These are phyloP conservation scores for Cladorrhinum samala DNA, from an alignment of 495 filamentous ascomycete genomes.

Conservation along the genomic window DNA sequence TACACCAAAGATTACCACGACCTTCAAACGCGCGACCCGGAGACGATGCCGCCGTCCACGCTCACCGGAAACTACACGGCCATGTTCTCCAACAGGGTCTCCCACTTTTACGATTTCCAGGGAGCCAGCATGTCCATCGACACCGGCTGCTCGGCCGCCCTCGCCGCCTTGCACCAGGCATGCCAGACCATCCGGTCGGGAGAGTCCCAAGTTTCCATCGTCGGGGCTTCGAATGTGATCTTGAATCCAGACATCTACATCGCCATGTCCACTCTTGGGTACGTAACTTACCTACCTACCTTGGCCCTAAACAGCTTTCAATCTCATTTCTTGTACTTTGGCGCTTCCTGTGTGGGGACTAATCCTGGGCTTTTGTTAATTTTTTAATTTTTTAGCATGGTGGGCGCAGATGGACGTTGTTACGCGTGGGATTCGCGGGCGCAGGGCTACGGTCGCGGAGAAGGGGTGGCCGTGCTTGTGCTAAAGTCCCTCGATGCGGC, in stretches of 20 bases:
- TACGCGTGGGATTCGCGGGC: slow-evolving; percentile 52
- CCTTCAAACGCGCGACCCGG: too few species aligned
- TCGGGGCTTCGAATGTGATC: slow-evolving; percentile 27
- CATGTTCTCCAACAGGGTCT: slow-evolving; percentile 48
- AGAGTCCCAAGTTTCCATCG: slow-evolving; percentile 30
- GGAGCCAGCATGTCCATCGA: slow-evolving; percentile 46
- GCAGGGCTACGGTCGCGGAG: slow-evolving; percentile 58
- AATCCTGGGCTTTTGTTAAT: too few species aligned
- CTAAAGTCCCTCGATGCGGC: slow-evolving; percentile 50
- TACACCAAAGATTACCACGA: too few species aligned
- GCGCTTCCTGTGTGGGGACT: too few species aligned
- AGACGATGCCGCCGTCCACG: too few species aligned
- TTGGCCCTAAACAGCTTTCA: too few species aligned
- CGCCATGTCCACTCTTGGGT: not conserved
- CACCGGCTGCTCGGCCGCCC: slow-evolving; percentile 49
- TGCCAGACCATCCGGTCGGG: slow-evolving; percentile 40
- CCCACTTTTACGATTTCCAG: slow-evolving; percentile 43
- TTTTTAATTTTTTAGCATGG: too few species aligned
- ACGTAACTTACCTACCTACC: too few species aligned
- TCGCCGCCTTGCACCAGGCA: slow-evolving; percentile 47
- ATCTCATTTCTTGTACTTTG: too few species aligned
- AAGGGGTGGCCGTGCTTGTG: slow-evolving; percentile 47
- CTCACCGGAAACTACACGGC: too few species aligned
- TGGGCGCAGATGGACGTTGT: slow-evolving; percentile 35
- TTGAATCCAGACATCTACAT: slow-evolving; percentile 22